These are phyloP conservation scores for Fusarium neocosmosporiellum DNA, from an alignment of 2,329 filamentous ascomycete species.

Conservation along the genomic window DNA sequence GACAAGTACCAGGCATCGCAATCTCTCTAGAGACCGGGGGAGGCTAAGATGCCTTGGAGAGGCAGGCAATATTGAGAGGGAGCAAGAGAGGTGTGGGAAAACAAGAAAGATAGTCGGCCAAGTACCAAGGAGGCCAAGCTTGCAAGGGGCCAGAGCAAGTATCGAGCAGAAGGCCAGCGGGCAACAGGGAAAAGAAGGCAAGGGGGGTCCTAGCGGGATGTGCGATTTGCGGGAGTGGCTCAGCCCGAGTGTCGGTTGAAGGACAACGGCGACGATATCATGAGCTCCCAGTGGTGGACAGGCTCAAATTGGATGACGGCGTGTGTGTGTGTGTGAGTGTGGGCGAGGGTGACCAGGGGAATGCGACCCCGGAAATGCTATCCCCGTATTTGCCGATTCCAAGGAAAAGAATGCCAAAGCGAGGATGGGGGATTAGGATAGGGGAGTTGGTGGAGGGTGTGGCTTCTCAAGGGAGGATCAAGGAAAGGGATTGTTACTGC, in stretches of 20 bases:
- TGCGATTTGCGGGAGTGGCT: slow-evolving; percentile 41
- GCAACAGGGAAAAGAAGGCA: slow-evolving; percentile 26
- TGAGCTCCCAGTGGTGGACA: slow-evolving; percentile 34
- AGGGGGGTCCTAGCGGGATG: slow-evolving; percentile 32
- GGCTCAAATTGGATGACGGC: slow-evolving; percentile 34
- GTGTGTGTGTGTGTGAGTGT: slow-evolving; percentile 18
- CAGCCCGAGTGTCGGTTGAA: slow-evolving; percentile 25
- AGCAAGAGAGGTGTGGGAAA: slow-evolving; percentile 34
- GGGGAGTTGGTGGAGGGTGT: slow-evolving; percentile 29
- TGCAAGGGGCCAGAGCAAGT: slow-evolving; percentile 26
- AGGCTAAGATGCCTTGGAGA: slow-evolving; percentile 24
- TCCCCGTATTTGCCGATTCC: slow-evolving; percentile 25
- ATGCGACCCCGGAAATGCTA: slow-evolving; percentile 28
- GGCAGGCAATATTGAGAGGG: slow-evolving; percentile 28
- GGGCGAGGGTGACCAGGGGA: slow-evolving; percentile 27
- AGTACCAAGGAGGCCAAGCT: slow-evolving; percentile 25
- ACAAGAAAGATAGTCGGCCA: slow-evolving; percentile 30
- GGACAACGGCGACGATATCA: slow-evolving; percentile 25
- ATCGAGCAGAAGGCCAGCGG: slow-evolving; percentile 12
- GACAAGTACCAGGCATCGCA: slow-evolving; percentile 26
- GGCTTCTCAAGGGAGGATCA: slow-evolving; percentile 31
- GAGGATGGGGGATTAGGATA: slow-evolving; percentile 23
- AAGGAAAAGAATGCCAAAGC: slow-evolving; percentile 33
- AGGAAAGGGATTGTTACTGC: slow-evolving; percentile 24
- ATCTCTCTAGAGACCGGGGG: slow-evolving; percentile 32